Evolutionary conservation across 495 filamentous ascomycete genomes (phyloP).

Genomic region (Parathielavia hyrcaniae): DNA sequence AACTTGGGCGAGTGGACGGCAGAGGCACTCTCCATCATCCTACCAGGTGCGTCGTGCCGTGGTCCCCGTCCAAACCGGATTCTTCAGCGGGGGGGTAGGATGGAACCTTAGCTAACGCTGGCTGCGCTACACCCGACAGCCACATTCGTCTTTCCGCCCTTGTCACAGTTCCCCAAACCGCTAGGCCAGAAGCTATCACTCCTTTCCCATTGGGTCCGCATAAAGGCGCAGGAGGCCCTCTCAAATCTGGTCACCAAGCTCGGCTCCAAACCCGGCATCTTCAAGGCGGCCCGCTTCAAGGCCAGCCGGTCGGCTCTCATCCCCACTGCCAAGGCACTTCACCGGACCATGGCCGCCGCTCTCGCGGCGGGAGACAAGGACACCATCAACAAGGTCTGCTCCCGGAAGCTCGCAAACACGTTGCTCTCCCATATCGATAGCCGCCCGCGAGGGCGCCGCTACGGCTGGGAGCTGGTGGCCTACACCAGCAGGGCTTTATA

Average conservation of each 20-base stretch:
- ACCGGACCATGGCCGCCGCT: slow-evolving; percentile 63
- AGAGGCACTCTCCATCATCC: slow-evolving; percentile 9
- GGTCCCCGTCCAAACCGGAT: not conserved
- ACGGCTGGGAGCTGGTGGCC: slow-evolving; percentile 61
- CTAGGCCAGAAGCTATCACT: slow-evolving; percentile 12
- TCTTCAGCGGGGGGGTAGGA: not conserved
- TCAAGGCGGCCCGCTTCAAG: slow-evolving; percentile 32
- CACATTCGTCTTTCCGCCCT: slow-evolving; percentile 28
- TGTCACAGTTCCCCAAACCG: slow-evolving; percentile 18
- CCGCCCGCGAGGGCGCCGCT: slow-evolving; percentile 43
- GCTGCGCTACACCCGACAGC: slow-evolving; percentile 10
- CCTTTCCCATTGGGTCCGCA: slow-evolving; percentile 18
- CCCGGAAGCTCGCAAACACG: slow-evolving; percentile 50
- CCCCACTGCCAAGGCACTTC: slow-evolving; percentile 52
- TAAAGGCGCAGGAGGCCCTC: slow-evolving; percentile 13
- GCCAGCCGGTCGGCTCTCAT: slow-evolving; percentile 39
- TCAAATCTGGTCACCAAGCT: slow-evolving; percentile 13
- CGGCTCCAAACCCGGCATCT: slow-evolving; percentile 28
- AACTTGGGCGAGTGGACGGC: not conserved
- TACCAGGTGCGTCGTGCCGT: slow-evolving; percentile 16
- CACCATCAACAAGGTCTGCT: slow-evolving; percentile 54
- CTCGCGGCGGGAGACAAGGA: slow-evolving; percentile 59
- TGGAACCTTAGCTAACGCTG: not conserved
- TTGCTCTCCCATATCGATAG: slow-evolving; percentile 51
- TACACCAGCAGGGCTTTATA: slow-evolving; percentile 44